These are phyloP conservation scores for Colletotrichum godetiae DNA, from an alignment of 2,329 filamentous ascomycete species.

Conservation along the genomic window DNA sequence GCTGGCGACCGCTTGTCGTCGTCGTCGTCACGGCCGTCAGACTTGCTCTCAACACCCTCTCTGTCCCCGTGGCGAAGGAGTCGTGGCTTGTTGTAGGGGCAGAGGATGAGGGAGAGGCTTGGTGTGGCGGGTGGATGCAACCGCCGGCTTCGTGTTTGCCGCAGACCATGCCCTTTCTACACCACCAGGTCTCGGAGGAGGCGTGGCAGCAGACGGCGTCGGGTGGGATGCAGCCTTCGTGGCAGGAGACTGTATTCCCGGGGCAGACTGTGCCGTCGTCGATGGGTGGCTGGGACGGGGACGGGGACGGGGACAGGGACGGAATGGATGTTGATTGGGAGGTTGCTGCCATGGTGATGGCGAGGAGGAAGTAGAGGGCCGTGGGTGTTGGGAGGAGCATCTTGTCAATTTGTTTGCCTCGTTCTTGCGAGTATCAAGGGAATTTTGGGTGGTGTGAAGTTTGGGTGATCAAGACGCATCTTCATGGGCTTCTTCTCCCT, in stretches of 20 bases:
- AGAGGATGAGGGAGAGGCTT: background rate
- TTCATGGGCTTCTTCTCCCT: background rate
- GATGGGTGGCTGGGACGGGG: background rate
- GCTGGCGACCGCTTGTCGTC: background rate
- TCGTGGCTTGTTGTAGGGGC: background rate
- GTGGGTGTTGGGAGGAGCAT: background rate
- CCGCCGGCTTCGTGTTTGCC: background rate
- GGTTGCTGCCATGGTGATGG: background rate
- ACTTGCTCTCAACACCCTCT: background rate
- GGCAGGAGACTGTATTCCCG: background rate
- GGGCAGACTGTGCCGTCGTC: conserved; percentile 6
- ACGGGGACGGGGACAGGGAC: background rate
- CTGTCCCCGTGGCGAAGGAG: background rate
- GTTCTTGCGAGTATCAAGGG: background rate
- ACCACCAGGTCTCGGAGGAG: conserved; percentile 8
- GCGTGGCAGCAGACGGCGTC: conserved; percentile 8
- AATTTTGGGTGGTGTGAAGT: background rate
- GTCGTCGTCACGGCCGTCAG: background rate
- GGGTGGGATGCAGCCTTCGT: background rate
- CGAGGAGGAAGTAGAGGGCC: background rate
- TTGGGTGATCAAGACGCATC: background rate
- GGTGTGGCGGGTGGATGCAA: background rate
- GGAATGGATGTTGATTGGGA: background rate
- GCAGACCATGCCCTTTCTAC: background rate
- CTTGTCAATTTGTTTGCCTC: background rate